phyloP scores from a whole-genome alignment of 2,329 filamentous ascomycete genomes.

The Penicillium sp. region DNA sequence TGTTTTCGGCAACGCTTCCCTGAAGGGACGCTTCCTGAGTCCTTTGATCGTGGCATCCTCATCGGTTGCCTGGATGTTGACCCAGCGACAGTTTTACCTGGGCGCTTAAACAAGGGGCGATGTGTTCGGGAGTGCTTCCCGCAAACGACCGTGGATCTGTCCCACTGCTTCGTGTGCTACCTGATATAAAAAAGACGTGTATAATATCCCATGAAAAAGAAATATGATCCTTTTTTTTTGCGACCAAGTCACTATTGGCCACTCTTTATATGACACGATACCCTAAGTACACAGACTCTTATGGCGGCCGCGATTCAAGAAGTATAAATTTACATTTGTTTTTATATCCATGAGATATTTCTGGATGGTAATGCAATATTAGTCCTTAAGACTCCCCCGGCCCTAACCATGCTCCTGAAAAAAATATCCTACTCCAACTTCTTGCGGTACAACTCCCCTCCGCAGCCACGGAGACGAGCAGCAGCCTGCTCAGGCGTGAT shows the following conservation, averaged over 20 bases:
- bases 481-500: constrained; percentile 97
- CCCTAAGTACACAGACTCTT: background rate
- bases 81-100: constrained; percentile 51
- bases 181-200: background rate
- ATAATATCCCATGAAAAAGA: background rate
- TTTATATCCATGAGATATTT: background rate
- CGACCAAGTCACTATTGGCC: background rate
- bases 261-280: background rate
- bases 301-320: background rate
- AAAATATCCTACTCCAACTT: constrained; percentile 40
- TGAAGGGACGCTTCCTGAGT: constrained; percentile 58
- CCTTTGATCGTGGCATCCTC: constrained; percentile 58
- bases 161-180: background rate
- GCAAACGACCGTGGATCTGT: background rate
- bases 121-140: background rate
- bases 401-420: background rate
- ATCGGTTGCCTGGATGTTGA: constrained; percentile 61
- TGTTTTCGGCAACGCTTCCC: constrained; percentile 71
- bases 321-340: background rate
- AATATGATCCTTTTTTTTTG: background rate
- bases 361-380: background rate
- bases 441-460: constrained; percentile 80
- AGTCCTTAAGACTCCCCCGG: background rate
- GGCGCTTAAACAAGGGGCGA: constrained; percentile 11
- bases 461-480: constrained; percentile 69